Conservation (phyloP, 1,139 yeast genomes). For the Candida labiduridarum region DNA sequence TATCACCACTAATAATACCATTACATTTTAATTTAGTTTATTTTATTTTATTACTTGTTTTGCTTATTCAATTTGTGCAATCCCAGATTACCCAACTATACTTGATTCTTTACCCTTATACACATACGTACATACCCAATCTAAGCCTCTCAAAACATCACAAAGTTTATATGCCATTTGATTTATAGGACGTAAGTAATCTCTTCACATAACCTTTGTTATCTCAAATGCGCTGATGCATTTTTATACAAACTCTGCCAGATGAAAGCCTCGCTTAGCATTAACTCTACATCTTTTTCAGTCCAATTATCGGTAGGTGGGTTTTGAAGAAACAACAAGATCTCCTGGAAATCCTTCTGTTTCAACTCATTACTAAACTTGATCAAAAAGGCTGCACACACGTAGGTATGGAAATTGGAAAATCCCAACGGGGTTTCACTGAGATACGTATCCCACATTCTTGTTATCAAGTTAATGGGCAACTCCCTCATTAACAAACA, state of each 20-base stretch:
- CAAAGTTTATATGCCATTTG: no score
- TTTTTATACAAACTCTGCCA: slow-evolving; percentile 94
- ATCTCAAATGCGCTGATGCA: slow-evolving; percentile 77
- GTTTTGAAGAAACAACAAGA: slow-evolving; percentile 83
- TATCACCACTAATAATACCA: neutral
- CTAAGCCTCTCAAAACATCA: no score
- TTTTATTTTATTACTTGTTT: neutral
- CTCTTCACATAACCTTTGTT: neutral
- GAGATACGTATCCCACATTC: slow-evolving; percentile 98
- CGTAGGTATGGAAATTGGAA: slow-evolving; percentile 92
- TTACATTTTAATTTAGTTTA: no score
- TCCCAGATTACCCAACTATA: no score
- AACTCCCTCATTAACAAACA: slow-evolving; percentile 94
- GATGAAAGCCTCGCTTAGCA: slow-evolving; percentile 92
- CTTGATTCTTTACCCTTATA: no score
- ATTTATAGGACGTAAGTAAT: neutral
- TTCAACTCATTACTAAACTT: slow-evolving; percentile 80
- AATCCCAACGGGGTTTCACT: slow-evolving; percentile 89
- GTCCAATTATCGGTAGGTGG: slow-evolving; percentile 88
- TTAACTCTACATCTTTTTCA: slow-evolving; percentile 85
- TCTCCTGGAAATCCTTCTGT: slow-evolving; percentile 93
- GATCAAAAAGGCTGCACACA: slow-evolving; percentile 95
- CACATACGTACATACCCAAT: no score
- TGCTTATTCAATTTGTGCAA: neutral
- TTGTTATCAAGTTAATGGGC: slow-evolving; percentile 69